Percentiles rank a stretch among this genome's conserved stretches.
phyloP scores from a whole-genome alignment of 495 filamentous ascomycete species.

The Cryomyces minteri region DNA sequence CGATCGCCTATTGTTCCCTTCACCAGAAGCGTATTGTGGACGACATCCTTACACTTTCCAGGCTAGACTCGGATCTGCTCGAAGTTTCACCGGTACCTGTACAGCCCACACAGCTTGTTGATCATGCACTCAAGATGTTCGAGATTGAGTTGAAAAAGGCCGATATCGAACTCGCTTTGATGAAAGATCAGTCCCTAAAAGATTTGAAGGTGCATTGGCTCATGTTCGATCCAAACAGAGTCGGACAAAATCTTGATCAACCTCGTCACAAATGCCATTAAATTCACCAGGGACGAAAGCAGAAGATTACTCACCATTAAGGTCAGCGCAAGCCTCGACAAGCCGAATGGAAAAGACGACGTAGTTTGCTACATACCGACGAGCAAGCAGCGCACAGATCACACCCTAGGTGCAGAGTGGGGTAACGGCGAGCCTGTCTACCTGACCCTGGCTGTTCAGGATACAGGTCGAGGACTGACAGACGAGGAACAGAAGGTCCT shows the following conservation, averaged over 20 bases:
- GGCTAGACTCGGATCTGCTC: slow-evolving; percentile 21
- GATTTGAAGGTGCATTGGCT: slow-evolving; percentile 13
- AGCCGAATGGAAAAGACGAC: slow-evolving; percentile 9
- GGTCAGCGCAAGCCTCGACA: slow-evolving; percentile 12
- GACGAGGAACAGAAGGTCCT: slow-evolving; percentile 14
- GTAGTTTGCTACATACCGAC: slow-evolving; percentile 10
- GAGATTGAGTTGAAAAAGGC: slow-evolving; percentile 18
- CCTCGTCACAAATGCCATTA: slow-evolving; percentile 21
- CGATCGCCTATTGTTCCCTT: slow-evolving; percentile 16
- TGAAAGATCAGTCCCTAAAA: slow-evolving; percentile 14
- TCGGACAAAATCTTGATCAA: slow-evolving; percentile 22
- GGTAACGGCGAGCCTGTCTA: slow-evolving; percentile 16
- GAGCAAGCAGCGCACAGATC: not conserved
- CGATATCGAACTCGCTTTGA: slow-evolving; percentile 13
- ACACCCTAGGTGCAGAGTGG: slow-evolving; percentile 15
- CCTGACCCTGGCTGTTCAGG: slow-evolving; percentile 19
- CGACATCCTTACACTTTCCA: slow-evolving; percentile 21
- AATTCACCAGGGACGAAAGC: slow-evolving; percentile 18
- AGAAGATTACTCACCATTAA: slow-evolving; percentile 9
- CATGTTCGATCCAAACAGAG: slow-evolving; percentile 15
- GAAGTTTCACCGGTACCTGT: slow-evolving; percentile 11
- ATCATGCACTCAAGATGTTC: slow-evolving; percentile 17
- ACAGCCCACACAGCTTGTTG: slow-evolving; percentile 13
- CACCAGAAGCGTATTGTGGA: slow-evolving; percentile 21
- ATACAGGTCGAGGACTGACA: slow-evolving; percentile 21